Conservation (phyloP, 73 alveolate species). For the Paramecium sexaurelia region DNA sequence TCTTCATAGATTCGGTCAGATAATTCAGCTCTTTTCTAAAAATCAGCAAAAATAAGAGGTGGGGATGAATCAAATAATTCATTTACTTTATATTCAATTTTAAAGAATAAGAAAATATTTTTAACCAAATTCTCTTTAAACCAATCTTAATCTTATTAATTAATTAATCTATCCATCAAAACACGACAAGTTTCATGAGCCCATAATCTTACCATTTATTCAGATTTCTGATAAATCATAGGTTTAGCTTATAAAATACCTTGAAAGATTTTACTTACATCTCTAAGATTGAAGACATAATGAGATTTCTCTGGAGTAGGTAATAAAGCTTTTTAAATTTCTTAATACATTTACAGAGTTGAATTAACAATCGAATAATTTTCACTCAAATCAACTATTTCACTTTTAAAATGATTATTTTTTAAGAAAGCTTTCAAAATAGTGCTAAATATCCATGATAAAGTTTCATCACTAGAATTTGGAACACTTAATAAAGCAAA, state of each 20-base stretch:
- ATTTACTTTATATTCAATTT: slow-evolving; percentile 78
- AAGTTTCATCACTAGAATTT: slow-evolving; percentile 88
- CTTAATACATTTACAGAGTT: slow-evolving; percentile 52
- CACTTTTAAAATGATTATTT: slow-evolving; percentile 78
- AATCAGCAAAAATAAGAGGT: slow-evolving; percentile 79
- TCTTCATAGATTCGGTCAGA: slow-evolving; percentile 91
- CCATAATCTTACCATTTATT: slow-evolving; percentile 90
- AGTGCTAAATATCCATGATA: slow-evolving; percentile 87
- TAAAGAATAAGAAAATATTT: slow-evolving; percentile 79
- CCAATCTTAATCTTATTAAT: slow-evolving; percentile 74
- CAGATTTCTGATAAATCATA: slow-evolving; percentile 78
- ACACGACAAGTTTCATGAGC: slow-evolving; percentile 94
- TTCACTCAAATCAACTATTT: slow-evolving; percentile 57
- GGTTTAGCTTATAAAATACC: slow-evolving; percentile 93
- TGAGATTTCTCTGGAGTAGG: slow-evolving; percentile 96
- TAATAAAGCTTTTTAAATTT: slow-evolving; percentile 58
- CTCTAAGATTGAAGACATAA: slow-evolving; percentile 93
- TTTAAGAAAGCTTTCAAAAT: slow-evolving; percentile 87
- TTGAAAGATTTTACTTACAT: slow-evolving; percentile 92
- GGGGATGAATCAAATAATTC: slow-evolving; percentile 74
- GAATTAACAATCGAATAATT: slow-evolving; percentile 57
- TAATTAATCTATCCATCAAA: slow-evolving; percentile 78
- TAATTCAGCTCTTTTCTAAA: slow-evolving; percentile 82
- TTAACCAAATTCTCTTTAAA: slow-evolving; percentile 78
- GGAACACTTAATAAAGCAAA: slow-evolving; percentile 92